Percentiles rank a stretch among this genome's conserved stretches.
Conservation (phyloP, 192 early-diverging fungal species). For the Spizellomyces sp. region DNA sequence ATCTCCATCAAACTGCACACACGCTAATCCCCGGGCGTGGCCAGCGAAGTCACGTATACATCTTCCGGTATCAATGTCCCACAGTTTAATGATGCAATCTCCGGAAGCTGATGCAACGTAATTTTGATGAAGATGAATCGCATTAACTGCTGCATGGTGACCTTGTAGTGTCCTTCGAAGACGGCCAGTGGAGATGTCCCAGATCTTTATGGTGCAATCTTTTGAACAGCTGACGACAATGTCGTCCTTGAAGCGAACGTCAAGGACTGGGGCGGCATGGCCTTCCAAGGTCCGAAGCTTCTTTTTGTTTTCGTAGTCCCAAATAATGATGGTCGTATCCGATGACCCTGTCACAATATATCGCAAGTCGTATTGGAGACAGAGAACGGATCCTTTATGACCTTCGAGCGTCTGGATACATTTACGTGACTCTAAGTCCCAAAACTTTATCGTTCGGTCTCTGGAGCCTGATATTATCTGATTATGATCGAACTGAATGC, state of each 20-base stretch:
- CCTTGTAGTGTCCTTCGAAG: conserved; percentile 69
- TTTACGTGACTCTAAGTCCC: conserved; percentile 57
- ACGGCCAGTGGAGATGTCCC: conserved; percentile 70
- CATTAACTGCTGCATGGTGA: conserved; percentile 93
- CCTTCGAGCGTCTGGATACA: conserved; percentile 35
- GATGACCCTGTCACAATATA: conserved; percentile 55
- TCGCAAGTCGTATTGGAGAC: conserved; percentile 53
- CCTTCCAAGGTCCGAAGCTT: conserved; percentile 58
- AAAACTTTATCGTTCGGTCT: conserved; percentile 50
- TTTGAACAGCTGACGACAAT: conserved; percentile 87
- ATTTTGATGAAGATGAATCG: conserved; percentile 73
- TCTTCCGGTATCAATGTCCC: conserved; percentile 69
- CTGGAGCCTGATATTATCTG: conserved; percentile 49
- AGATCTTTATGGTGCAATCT: conserved; percentile 89
- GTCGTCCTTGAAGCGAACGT: conserved; percentile 78
- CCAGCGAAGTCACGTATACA: conserved; percentile 48
- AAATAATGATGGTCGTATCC: conserved; percentile 54
- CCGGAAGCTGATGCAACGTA: conserved; percentile 84
- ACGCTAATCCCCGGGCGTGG: conserved; percentile 48
- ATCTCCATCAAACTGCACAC: conserved; percentile 44
- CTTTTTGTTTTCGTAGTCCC: conserved; percentile 55
- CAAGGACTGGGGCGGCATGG: conserved; percentile 80
- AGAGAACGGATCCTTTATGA: conserved; percentile 56
- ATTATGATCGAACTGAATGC: conserved; percentile 53
- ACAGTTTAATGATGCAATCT: conserved; percentile 82